These are phyloP conservation scores for Xylaria cubensis DNA, from an alignment of 495 filamentous ascomycete genomes.

Conservation along the genomic window DNA sequence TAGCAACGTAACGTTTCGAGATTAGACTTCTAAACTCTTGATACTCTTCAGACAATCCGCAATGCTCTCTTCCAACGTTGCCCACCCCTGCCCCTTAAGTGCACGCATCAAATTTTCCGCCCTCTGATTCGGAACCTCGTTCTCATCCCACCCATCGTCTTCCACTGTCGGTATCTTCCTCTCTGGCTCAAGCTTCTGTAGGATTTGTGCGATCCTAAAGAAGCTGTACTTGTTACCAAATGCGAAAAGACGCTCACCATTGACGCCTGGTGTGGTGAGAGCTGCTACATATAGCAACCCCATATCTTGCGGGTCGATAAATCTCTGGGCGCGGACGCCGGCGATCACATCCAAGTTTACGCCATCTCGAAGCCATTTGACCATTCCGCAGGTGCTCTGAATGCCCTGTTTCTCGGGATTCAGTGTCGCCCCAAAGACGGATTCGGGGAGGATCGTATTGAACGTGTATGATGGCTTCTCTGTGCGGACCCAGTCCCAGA, in stretches of 20 bases:
- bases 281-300: slow-evolving; percentile 40
- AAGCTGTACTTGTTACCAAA: slow-evolving; percentile 40
- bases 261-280: slow-evolving; percentile 31
- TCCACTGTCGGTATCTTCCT: slow-evolving; percentile 35
- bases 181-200: slow-evolving; percentile 30
- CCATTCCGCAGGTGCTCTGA: slow-evolving; percentile 40
- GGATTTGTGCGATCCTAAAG: slow-evolving; percentile 32
- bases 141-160: slow-evolving; percentile 43
- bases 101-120: slow-evolving; percentile 39
- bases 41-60: slow-evolving; percentile 29
- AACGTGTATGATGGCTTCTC: slow-evolving; percentile 38
- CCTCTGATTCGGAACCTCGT: slow-evolving; percentile 42
- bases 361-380: slow-evolving; percentile 39
- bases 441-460: slow-evolving; percentile 40
- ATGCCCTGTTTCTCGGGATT: slow-evolving; percentile 36
- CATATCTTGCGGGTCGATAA: slow-evolving; percentile 36
- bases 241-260: slow-evolving; percentile 41
- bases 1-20: neutral
- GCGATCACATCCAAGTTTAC: slow-evolving; percentile 29
- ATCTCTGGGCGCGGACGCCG: slow-evolving; percentile 40
- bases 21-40: slow-evolving; percentile 1
- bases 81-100: slow-evolving; percentile 46
- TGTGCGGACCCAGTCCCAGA: slow-evolving; percentile 42
- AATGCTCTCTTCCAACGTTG: slow-evolving; percentile 44
- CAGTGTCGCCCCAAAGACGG: slow-evolving; percentile 40